Percentiles rank a stretch among this genome's conserved stretches.
Conservation (phyloP, 192 early-diverging fungal genomes). For the Linderina pennispora region DNA sequence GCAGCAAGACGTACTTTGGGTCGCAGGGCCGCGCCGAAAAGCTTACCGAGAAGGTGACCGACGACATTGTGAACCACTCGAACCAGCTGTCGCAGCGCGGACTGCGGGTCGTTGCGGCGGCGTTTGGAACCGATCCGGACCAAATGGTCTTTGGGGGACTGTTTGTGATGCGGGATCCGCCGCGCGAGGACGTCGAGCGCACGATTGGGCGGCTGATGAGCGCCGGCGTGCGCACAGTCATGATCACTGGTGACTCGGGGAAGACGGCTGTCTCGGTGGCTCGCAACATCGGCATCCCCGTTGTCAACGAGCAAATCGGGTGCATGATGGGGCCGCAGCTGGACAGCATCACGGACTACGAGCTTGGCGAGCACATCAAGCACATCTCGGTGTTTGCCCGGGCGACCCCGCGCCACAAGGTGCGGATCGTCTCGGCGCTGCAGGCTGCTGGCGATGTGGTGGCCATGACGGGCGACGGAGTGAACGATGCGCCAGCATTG, state of each 20-base stretch:
- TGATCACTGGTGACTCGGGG: slow-evolving; percentile 97
- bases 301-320: slow-evolving; percentile 34
- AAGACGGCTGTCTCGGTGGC: slow-evolving; percentile 90
- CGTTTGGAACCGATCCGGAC: slow-evolving; percentile 54
- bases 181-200: slow-evolving; percentile 66
- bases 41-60: slow-evolving; percentile 52
- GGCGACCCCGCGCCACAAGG: slow-evolving; percentile 82
- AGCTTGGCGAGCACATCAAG: slow-evolving; percentile 57
- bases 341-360: slow-evolving; percentile 57
- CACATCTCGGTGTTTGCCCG: slow-evolving; percentile 72
- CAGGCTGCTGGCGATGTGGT: slow-evolving; percentile 83
- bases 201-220: slow-evolving; percentile 65
- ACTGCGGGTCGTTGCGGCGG: slow-evolving; percentile 82
- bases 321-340: slow-evolving; percentile 71
- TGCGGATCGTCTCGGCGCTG: slow-evolving; percentile 83
- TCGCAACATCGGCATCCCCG: slow-evolving; percentile 71
- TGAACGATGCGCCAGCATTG: slow-evolving; percentile 94
- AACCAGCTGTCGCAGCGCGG: slow-evolving; percentile 69
- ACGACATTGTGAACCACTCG: slow-evolving; percentile 53
- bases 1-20: slow-evolving; percentile 61
- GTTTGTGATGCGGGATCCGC: slow-evolving; percentile 91
- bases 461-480: slow-evolving; percentile 96
- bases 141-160: slow-evolving; percentile 71
- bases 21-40: slow-evolving; percentile 44
- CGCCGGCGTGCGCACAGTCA: slow-evolving; percentile 85